Evolutionary conservation across 306 rosid genomes (phyloP).

Genomic region (Hippophae gyantsensis): DNA sequence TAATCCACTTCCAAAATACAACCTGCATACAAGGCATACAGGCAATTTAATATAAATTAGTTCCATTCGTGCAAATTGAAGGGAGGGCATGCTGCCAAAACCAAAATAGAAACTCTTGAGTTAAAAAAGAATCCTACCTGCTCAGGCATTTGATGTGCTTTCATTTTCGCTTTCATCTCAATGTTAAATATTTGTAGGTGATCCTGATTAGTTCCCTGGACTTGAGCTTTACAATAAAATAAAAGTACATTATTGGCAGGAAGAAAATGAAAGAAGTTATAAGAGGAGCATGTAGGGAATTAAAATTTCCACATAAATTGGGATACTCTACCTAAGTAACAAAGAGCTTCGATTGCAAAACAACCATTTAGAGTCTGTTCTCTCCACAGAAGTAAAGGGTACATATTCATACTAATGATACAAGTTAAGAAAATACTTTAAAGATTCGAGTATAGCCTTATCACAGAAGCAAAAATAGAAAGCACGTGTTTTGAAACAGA

Average conservation of each 20-base stretch:
- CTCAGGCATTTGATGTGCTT: conserved; percentile 92
- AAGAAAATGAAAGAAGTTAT: conserved; percentile 10
- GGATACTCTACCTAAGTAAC: too few species aligned
- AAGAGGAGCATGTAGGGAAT: too few species aligned
- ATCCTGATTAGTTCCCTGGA: conserved; percentile 95
- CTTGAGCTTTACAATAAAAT: conserved; percentile 60
- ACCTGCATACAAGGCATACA: conserved; percentile 39
- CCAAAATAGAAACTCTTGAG: neutral
- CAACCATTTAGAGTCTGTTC: too few species aligned
- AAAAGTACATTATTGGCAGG: conserved; percentile 11
- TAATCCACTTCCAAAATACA: conserved; percentile 98
- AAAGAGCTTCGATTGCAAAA: too few species aligned
- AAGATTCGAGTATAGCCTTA: too few species aligned
- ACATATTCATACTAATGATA: too few species aligned
- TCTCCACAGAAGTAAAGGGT: too few species aligned
- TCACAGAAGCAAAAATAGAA: too few species aligned
- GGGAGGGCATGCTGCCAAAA: neutral
- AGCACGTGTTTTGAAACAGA: too few species aligned
- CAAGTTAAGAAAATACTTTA: too few species aligned
- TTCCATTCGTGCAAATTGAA: neutral
- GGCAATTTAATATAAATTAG: conserved; percentile 15
- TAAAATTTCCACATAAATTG: too few species aligned
- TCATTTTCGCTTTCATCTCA: conserved; percentile 89
- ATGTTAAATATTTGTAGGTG: conserved; percentile 95
- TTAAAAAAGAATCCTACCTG: conserved; percentile 47